These are phyloP conservation scores for Sisymbrium irio DNA, from an alignment of 345 rosid genomes.

Conservation along the genomic window DNA sequence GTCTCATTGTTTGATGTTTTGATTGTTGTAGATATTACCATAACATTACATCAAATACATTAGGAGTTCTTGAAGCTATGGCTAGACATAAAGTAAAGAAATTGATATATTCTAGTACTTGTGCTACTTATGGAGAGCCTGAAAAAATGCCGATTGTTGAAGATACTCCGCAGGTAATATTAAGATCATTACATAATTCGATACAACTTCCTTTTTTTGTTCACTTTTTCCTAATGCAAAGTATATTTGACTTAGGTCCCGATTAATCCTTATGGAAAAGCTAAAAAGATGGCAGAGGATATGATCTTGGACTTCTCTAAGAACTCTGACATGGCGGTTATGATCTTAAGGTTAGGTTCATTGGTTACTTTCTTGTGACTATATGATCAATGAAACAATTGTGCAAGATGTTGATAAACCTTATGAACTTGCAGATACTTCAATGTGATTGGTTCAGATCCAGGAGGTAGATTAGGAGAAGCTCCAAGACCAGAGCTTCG, in stretches of 20 bases:
- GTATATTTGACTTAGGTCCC: conserved; percentile 46
- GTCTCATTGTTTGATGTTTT: conserved; percentile 26
- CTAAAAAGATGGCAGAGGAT: conserved; percentile 99
- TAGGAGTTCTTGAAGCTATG: conserved; percentile 89
- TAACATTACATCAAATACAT: conserved; percentile 92
- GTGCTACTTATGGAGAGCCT: conserved; percentile 99
- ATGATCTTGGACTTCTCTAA: conserved; percentile 89
- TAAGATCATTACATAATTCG: background rate
- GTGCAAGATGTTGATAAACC: conserved; percentile 7
- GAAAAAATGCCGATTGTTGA: conserved; percentile 97
- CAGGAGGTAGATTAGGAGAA: conserved; percentile 93
- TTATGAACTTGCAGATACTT: conserved; percentile 61
- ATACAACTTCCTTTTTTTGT: background rate
- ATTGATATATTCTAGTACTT: conserved; percentile 92
- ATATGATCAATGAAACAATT: background rate
- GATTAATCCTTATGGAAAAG: conserved; percentile 97
- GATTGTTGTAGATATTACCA: conserved; percentile 71
- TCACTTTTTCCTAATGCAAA: background rate
- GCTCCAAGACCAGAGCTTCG: conserved; percentile 96
- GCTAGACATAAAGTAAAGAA: conserved; percentile 74
- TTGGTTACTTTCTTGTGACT: background rate
- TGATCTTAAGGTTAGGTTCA: conserved; percentile 73
- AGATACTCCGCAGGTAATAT: conserved; percentile 72
- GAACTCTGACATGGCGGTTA: conserved; percentile 86
- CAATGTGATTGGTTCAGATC: conserved; percentile 99